These are phyloP conservation scores for Fusarium nodosum DNA, from an alignment of 2,329 filamentous ascomycete genomes.

Conservation along the genomic window DNA sequence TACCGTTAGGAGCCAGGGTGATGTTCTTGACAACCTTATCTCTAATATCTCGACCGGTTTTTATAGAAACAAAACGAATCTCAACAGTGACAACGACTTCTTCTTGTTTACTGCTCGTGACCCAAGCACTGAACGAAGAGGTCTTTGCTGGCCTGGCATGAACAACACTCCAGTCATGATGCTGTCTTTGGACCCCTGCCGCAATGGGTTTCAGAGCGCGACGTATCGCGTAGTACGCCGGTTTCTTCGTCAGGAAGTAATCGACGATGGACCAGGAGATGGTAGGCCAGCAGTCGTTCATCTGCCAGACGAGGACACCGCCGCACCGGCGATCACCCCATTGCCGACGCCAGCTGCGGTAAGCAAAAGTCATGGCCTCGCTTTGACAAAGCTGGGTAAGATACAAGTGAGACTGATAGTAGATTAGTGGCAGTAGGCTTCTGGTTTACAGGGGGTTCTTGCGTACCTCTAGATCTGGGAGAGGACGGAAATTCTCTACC, in stretches of 20 bases:
- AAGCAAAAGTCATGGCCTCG: conserved; percentile 65
- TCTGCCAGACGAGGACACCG: conserved; percentile 76
- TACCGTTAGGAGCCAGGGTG: neutral
- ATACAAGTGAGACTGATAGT: neutral
- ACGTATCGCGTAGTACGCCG: neutral
- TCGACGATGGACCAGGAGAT: conserved; percentile 9
- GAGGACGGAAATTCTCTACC: conserved; percentile 75
- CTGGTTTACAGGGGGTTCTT: neutral
- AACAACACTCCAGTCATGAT: conserved; percentile 7
- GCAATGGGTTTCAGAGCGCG: neutral
- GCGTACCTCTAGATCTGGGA: neutral
- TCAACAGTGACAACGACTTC: neutral
- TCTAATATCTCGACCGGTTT: neutral
- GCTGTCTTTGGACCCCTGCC: neutral
- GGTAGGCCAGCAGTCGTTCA: conserved; percentile 69
- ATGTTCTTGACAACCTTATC: neutral
- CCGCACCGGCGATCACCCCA: conserved; percentile 70
- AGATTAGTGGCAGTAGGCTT: neutral
- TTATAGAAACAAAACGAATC: neutral
- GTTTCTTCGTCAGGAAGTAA: neutral
- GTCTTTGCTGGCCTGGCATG: neutral
- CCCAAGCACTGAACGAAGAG: neutral
- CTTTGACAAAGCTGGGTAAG: neutral
- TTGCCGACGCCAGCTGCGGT: conserved; percentile 70
- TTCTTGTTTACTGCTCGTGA: neutral